Evolutionary conservation across 2,329 filamentous ascomycete genomes (phyloP).

Genomic region (Trichocomaceae sp.): DNA sequence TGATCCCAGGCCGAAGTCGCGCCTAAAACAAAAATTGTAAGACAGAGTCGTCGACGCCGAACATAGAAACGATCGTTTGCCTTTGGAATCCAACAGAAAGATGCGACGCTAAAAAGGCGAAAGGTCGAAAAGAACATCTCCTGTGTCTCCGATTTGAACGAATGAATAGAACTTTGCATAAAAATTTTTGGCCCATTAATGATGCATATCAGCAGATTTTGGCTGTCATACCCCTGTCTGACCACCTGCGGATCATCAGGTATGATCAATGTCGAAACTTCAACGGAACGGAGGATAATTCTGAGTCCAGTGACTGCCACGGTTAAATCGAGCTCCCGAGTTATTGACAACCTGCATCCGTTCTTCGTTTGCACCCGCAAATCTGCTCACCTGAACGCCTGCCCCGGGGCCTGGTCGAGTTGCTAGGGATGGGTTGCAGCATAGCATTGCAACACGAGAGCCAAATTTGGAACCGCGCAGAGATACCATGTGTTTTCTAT

Average conservation of each 20-base stretch:
- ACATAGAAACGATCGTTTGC: conserved; percentile 8
- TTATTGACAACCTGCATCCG: conserved; percentile 34
- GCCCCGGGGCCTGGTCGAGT: conserved; percentile 82
- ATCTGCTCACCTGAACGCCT: conserved; percentile 58
- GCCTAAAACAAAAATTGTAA: conserved; percentile 19
- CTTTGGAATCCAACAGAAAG: conserved; percentile 22
- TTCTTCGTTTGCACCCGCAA: conserved; percentile 47
- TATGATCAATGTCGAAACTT: neutral
- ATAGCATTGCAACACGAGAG: conserved; percentile 96
- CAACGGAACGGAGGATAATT: conserved; percentile 34
- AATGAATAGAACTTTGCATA: conserved; percentile 19
- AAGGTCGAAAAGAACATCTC: conserved; percentile 19
- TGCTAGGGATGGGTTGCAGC: conserved; percentile 84
- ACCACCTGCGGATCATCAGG: neutral
- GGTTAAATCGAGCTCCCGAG: conserved; percentile 30
- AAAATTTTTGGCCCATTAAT: conserved; percentile 11
- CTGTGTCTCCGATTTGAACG: conserved; percentile 20
- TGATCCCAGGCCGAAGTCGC: conserved; percentile 21
- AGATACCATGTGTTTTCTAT: conserved; percentile 94
- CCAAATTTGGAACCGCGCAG: conserved; percentile 97
- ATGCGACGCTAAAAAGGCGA: conserved; percentile 19
- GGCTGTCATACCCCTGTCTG: conserved; percentile 11
- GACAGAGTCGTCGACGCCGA: conserved; percentile 13
- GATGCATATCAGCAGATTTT: conserved; percentile 7
- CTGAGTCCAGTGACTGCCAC: conserved; percentile 32